Base-by-base conservation (phyloP, 305 asterid species). In the Fraxinus paxiana region DNA sequence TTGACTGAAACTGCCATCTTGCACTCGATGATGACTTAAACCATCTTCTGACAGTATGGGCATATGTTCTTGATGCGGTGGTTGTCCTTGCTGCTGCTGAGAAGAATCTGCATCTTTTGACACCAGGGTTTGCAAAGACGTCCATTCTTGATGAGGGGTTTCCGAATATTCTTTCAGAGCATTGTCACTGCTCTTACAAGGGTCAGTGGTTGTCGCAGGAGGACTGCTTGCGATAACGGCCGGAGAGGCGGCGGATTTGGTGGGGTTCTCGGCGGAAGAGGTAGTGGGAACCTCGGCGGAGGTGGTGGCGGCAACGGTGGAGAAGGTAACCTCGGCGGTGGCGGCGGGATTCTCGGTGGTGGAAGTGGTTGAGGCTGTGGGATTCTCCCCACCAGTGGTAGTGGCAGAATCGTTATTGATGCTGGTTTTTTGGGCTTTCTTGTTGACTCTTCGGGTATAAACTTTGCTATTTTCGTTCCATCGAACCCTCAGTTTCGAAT, bases 161-260 rank as follows among this genome's bases (percentile, higher is more conserved):
- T 74, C 85, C 8, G 13, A 61, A 63, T 82, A 38, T 67, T 75
- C 78, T 78, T 33, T 81, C 61, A 48, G 82, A 73, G 48, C 83
- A 81, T 12, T 31, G 20, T 34, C 77, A 77, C 78, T 80, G n/a
- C 41, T 72, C 70, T 63, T 65, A 72, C 22, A 59, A 5, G 10
- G 46, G 12, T 54, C 54, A 18, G 78, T 17, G 1, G 69, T 34
- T 7, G 83, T 5, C 5, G 35, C 51, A 5, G 75, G 69, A 48
- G 20, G 84, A 28, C 72, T 51, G 34, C 59, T 81, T 48, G 33
- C 38, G 24, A 34, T 13, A 69, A 79, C 10, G 17, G 78, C 43
- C n/a, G 56, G 78, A 75, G 80, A 17, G 22, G 74, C 79, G 7
- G 59, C 83, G 30, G 67, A n/a, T n/a, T 35, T 56, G 2, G 46